These are phyloP conservation scores for Bombardia bombarda DNA, from an alignment of 495 filamentous ascomycete genomes.

Conservation along the genomic window DNA sequence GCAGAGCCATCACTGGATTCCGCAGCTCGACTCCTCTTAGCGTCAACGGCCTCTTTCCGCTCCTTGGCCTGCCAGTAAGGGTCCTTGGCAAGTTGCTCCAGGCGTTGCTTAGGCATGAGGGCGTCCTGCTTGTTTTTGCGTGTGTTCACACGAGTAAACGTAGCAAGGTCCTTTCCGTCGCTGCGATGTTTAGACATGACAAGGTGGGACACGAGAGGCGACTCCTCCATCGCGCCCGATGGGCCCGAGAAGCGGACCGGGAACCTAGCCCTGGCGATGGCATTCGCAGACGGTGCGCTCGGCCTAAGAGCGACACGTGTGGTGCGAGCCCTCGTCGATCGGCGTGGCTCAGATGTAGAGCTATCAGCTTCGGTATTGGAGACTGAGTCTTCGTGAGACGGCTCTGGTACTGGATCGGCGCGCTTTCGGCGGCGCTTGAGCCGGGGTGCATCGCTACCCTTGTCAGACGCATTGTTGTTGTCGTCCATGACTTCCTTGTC, in stretches of 20 bases:
- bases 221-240: constrained; percentile 16
- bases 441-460: constrained; percentile 8
- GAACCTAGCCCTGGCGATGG: constrained; percentile 21
- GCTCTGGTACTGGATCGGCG: constrained; percentile 7
- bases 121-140: constrained; percentile 46
- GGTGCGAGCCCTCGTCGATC: constrained; percentile 21
- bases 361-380: neutral
- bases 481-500: neutral
- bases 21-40: constrained; percentile 8
- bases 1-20: neutral
- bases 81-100: constrained; percentile 20
- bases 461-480: neutral
- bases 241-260: constrained; percentile 18
- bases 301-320: constrained; percentile 18
- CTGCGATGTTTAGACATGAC: constrained; percentile 19
- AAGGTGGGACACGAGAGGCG: constrained; percentile 9
- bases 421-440: constrained; percentile 24
- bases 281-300: constrained; percentile 23
- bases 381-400: neutral
- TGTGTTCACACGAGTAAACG: constrained; percentile 42
- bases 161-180: constrained; percentile 44
- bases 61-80: constrained; percentile 21
- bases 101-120: constrained; percentile 18
- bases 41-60: constrained; percentile 20
- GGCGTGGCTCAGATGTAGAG: constrained; percentile 12